Base-by-base conservation (phyloP, 1,139 yeast genomes). In the Magnusiomyces sp. region DNA sequence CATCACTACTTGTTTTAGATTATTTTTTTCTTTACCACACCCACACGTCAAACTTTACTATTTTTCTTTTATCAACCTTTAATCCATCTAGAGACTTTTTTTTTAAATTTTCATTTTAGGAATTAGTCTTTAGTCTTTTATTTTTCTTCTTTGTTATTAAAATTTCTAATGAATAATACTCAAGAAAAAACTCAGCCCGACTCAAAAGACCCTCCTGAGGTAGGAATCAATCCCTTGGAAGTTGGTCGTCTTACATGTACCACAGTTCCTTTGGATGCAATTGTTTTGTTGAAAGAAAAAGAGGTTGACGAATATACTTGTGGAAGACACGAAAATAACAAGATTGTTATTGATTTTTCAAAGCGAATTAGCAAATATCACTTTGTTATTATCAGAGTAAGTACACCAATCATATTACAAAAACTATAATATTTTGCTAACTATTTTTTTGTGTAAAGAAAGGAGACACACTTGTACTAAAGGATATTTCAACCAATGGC, bases 261-360 rank as follows among this genome's bases (percentile, higher is more conserved):
- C 14, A 48, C 55, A 13, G 53, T 50, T 37, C 45, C 50, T 20
- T 39, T 23, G 4, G 29, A 7, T 23, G 29, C 29, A 23, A 46
- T 52, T 38, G 31, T 43, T n/a, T 46, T 52, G 7, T 46, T 47
- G 14, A 46, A 39, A 23, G 42, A 47, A 17, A 19, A 27, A 96
- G 52, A 89, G 73, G 95, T 88, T 86, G 34, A 88, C 76, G 44
- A 89, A 95, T 90, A 97, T 97, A 63, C 71, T 1, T 81, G 88
- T 65, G 97, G 97, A 0, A 73, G 97, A 54, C 79, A 83, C 54
- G 63, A 63, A 0, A 64, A 67, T 16, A 83, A 86, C 52, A 84
- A 83, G 54, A 88, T 87, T 61, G 68, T 74, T 50, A 72, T 82
- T 46, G 79, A 78, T 2, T 73, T 78, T 40, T 78, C 88, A 33